phyloP scores from a whole-genome alignment of 2,329 filamentous ascomycete species.

The Ascochyta fabae region DNA sequence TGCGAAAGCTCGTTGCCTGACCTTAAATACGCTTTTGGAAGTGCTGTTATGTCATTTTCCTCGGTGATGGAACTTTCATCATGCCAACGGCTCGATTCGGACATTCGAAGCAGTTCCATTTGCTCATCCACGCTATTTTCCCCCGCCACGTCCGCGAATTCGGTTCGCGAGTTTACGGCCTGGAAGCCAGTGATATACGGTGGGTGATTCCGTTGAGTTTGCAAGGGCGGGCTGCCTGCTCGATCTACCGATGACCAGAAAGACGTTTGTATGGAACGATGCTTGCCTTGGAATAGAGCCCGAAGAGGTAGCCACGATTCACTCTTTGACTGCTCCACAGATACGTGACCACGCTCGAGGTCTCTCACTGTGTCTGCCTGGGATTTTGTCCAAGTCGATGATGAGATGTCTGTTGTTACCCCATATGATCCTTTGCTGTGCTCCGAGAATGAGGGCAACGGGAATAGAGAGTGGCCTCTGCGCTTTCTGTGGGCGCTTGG shows the following conservation, averaged over 20 bases:
- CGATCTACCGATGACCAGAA: constrained; percentile 4
- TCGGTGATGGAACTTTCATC: no score
- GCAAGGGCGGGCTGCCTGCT: not conserved
- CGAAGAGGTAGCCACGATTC: constrained; percentile 1
- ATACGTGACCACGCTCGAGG: not conserved
- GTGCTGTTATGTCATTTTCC: no score
- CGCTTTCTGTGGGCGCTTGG: not conserved
- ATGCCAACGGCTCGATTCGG: no score
- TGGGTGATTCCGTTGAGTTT: not conserved
- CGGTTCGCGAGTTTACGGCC: not conserved
- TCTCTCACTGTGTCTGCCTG: not conserved
- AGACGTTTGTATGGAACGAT: not conserved
- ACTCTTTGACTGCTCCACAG: not conserved
- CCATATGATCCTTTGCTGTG: not conserved
- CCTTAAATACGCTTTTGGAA: no score
- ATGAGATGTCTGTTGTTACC: not conserved
- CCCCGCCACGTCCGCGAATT: not conserved
- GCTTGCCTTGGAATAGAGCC: not conserved
- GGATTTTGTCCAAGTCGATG: not conserved
- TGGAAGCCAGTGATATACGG: not conserved
- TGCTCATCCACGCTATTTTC: constrained; percentile 4
- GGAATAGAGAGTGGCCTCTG: not conserved
- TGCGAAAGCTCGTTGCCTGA: no score
- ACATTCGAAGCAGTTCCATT: not conserved
- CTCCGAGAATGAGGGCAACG: not conserved